Base-by-base conservation (phyloP, 306 rosid genomes). In the Quercus mongolica region DNA sequence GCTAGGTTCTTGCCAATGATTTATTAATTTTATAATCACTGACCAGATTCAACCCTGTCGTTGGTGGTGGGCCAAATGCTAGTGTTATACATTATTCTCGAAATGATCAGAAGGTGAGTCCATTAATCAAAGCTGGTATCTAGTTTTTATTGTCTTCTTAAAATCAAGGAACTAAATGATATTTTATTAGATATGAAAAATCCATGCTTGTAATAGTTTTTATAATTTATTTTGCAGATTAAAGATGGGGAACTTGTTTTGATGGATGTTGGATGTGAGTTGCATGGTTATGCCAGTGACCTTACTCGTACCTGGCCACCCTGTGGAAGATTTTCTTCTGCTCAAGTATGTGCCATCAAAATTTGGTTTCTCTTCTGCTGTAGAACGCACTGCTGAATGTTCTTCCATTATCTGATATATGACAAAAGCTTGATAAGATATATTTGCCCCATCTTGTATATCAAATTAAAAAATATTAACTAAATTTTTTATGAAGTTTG, bases 261-360 rank as follows among this genome's bases (percentile, higher is more conserved):
- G 87, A 91, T 91, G 99, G 99, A 95, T 81, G 77, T 95, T 83
- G 98, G 99, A 51, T 95, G 99, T 74, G 99, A 95, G 84, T 81
- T 89, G 81, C 98, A 93, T 77, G 96, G 98, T 63, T 91, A 95
- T 89, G 87, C 64, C 78, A 95, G 98, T 78, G 99, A 95, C 90
- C 92, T 93, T 82, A 95, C 99, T 71, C 93, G 99, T 38, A 91
- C 94, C 78, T 95, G 99, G 99, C 96, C 97, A 61, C 98, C 97
- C 63, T 93, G 87, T 82, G 99, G 98, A 77, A 88, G 85, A 78
- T 93, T 95, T 77, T 89, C 97, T 78, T 89, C 94, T 77, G 84
- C 93, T 81, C 94, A 91, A 82, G 99, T 92, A 79, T 68, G 72
- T 67, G 26, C 51, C 72, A 35, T 4, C 38, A 11, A 13, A 35